phyloP scores from a whole-genome alignment of 768 basidiomycete species.

The Lentinula lateritia region DNA sequence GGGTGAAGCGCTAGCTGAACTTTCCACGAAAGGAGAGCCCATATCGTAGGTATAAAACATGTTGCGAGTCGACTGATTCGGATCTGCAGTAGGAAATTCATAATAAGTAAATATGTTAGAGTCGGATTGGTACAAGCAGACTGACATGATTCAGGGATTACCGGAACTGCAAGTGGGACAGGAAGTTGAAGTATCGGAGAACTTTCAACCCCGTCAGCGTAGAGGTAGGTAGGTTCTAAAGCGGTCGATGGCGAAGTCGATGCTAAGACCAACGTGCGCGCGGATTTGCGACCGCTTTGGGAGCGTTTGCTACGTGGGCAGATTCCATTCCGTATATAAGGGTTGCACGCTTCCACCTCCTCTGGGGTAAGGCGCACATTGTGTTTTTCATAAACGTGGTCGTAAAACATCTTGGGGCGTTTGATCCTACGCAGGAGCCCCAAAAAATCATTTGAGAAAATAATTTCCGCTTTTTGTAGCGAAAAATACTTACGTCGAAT shows the following conservation, averaged over 20 bases:
- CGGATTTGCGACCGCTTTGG: not conserved
- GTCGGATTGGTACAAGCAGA: not conserved
- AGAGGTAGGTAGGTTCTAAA: not conserved
- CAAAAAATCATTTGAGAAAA: slow-evolving; percentile 5
- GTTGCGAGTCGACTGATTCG: not conserved
- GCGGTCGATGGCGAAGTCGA: not conserved
- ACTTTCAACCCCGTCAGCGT: too few relatives aligned
- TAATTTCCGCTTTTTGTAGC: not conserved
- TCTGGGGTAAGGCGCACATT: not conserved
- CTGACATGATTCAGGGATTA: not conserved
- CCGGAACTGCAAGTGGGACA: not conserved
- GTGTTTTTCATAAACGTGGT: slow-evolving; percentile 50
- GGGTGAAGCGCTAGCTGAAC: not conserved
- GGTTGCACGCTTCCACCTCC: not conserved
- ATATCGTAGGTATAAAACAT: not conserved
- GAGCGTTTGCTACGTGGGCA: not conserved
- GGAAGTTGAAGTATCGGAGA: not conserved
- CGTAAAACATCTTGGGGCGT: slow-evolving; percentile 51
- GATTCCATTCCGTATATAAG: not conserved
- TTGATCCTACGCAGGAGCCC: slow-evolving; percentile 46
- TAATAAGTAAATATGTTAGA: not conserved
- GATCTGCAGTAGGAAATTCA: not conserved
- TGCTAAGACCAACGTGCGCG: not conserved
- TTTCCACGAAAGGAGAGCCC: not conserved
- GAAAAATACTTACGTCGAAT: slow-evolving; percentile 32